phyloP scores from a whole-genome alignment of 352 stramenopile genomes.

The Pythium phragmitis region DNA sequence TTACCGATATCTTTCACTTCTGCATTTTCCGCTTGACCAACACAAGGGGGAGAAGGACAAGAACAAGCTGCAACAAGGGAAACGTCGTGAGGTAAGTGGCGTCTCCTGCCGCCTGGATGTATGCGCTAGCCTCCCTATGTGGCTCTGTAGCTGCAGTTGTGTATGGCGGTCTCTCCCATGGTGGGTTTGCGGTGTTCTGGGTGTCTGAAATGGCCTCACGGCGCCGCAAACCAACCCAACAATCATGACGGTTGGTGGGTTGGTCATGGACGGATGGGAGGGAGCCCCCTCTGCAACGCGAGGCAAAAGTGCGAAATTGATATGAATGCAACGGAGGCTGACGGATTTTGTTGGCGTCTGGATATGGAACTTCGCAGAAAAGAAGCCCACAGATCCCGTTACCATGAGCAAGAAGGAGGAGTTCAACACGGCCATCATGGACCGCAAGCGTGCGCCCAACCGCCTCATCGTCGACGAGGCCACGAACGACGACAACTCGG shows the following conservation, averaged over 20 bases:
- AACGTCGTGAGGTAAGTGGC: slow-evolving; percentile 12
- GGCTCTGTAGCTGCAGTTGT: neutral
- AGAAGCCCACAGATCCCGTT: slow-evolving; percentile 22
- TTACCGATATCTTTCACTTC: slow-evolving; percentile 32
- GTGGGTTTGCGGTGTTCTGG: neutral
- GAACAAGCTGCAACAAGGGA: slow-evolving; percentile 20
- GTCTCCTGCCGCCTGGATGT: neutral
- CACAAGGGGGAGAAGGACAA: slow-evolving; percentile 18
- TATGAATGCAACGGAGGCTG: neutral
- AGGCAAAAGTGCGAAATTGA: neutral
- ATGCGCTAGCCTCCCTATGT: neutral
- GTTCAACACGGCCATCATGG: slow-evolving; percentile 86
- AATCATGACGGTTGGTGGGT: neutral
- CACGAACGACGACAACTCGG: slow-evolving; percentile 98
- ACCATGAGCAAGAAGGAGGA: slow-evolving; percentile 64
- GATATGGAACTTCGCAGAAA: slow-evolving; percentile 8
- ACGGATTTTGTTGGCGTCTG: slow-evolving; percentile 2
- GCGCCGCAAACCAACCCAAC: neutral
- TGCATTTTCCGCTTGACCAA: slow-evolving; percentile 21
- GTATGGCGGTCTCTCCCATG: neutral
- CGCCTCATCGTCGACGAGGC: slow-evolving; percentile 98
- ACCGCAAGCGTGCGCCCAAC: slow-evolving; percentile 96
- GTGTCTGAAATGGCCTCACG: neutral
- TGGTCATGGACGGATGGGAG: neutral
- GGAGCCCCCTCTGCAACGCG: neutral